Conservation (phyloP, 2,329 filamentous ascomycete genomes). For the Diaporthe sp. region DNA sequence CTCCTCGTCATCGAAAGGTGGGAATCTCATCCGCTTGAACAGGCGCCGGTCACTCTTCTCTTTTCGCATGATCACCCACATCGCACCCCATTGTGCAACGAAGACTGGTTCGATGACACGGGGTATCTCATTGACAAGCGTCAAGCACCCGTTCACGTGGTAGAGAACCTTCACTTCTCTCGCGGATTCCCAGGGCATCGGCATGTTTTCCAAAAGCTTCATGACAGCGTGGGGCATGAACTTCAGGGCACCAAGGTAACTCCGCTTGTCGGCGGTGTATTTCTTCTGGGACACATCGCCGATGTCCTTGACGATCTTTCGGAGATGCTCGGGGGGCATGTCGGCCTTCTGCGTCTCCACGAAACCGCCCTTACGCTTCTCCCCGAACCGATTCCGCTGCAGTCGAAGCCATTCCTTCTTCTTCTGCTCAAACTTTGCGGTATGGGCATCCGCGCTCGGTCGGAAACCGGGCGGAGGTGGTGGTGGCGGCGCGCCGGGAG, state of each 20-base stretch:
- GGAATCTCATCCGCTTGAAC: conserved; percentile 99
- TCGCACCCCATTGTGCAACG: conserved; percentile 98
- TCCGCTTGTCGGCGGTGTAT: conserved; percentile 98
- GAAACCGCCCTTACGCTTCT: conserved; percentile 96
- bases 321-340: conserved; percentile 97
- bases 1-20: conserved; percentile 98
- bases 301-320: conserved; percentile 98
- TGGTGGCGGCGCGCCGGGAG: conserved; percentile 65
- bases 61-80: conserved; percentile 98
- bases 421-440: conserved; percentile 97
- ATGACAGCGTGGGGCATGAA: conserved; percentile 99
- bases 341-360: conserved; percentile 98
- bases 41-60: conserved; percentile 96
- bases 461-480: conserved; percentile 89
- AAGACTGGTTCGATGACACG: conserved; percentile 98
- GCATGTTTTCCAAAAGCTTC: conserved; percentile 99
- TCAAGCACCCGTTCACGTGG: conserved; percentile 97
- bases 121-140: conserved; percentile 94
- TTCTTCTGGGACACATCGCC: conserved; percentile 99
- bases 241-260: conserved; percentile 95
- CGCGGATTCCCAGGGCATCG: conserved; percentile 98
- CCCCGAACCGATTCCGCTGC: conserved; percentile 92
- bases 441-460: conserved; percentile 82
- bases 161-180: conserved; percentile 98
- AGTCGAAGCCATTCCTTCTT: conserved; percentile 98